Percentiles rank a stretch among this genome's conserved stretches.
Evolutionary conservation across 805 yeast species (phyloP).

Genomic region (Candida nemodendra): DNA sequence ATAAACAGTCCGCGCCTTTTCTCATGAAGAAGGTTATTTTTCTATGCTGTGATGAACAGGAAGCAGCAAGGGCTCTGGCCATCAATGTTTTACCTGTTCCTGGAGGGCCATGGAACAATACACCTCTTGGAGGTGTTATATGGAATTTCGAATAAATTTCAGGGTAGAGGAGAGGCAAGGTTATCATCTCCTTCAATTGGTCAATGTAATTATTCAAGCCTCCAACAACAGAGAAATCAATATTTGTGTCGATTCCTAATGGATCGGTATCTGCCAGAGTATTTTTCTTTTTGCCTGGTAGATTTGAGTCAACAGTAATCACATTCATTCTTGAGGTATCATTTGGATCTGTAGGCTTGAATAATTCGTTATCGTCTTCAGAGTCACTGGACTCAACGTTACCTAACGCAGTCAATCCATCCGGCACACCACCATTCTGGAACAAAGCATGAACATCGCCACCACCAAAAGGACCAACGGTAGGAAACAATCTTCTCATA

Average conservation of each 20-base stretch:
- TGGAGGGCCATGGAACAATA: constrained; percentile 97
- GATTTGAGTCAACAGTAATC: constrained; percentile 17
- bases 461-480: constrained; percentile 98
- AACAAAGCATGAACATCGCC: constrained; percentile 85
- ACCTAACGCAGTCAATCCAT: constrained; percentile 36
- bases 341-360: constrained; percentile 34
- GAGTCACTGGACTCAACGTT: constrained; percentile 44
- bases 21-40: constrained; percentile 97
- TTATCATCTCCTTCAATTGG: constrained; percentile 95
- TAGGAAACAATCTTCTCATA: constrained; percentile 77
- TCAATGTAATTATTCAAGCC: constrained; percentile 88
- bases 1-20: constrained; percentile 94
- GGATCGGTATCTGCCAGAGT: constrained; percentile 89
- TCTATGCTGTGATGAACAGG: constrained; percentile 79
- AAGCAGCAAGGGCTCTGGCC: constrained; percentile 97
- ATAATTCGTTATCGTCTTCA: constrained; percentile 45
- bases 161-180: constrained; percentile 88
- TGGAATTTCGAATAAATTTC: constrained; percentile 87
- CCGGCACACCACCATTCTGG: constrained; percentile 57
- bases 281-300: constrained; percentile 45
- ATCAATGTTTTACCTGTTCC: constrained; percentile 98
- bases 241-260: constrained; percentile 67
- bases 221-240: constrained; percentile 75
- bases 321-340: constrained; percentile 24
- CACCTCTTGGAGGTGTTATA: constrained; percentile 97